phyloP scores from a whole-genome alignment of 345 rosid genomes.

The Microcos paniculata region DNA sequence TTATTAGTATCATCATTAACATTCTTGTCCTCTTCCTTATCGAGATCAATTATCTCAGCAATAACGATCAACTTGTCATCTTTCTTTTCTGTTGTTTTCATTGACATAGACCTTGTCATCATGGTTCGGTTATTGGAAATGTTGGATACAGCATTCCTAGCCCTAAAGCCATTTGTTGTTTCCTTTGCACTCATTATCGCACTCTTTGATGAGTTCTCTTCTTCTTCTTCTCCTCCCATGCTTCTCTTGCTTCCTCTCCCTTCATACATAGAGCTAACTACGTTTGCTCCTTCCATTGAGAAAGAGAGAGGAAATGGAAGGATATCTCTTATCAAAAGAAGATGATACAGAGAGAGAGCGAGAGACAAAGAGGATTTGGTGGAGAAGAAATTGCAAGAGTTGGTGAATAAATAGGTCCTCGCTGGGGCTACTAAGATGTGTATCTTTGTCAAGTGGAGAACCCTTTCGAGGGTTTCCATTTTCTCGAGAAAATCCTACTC shows the following conservation, averaged over 20 bases:
- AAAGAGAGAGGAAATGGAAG: conserved; percentile 14
- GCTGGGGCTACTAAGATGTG: neutral
- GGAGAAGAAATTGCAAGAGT: neutral
- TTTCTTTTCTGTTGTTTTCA: neutral
- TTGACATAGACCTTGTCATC: conserved; percentile 2
- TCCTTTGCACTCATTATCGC: conserved; percentile 20
- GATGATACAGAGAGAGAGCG: neutral
- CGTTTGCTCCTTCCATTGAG: conserved; percentile 24
- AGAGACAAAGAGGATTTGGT: neutral
- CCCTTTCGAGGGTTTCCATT: neutral
- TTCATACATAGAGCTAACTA: conserved; percentile 16
- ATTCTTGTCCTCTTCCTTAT: neutral
- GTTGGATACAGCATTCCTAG: neutral
- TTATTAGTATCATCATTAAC: neutral
- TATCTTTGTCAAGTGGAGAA: neutral
- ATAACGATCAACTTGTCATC: neutral
- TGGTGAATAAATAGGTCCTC: neutral
- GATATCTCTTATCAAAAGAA: neutral
- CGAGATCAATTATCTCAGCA: neutral
- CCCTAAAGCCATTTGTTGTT: conserved; percentile 2
- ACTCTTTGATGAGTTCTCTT: conserved; percentile 6
- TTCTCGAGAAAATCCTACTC: conserved; percentile 14
- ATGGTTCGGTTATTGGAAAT: neutral
- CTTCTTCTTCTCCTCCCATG: neutral
- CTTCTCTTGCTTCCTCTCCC: conserved; percentile 11